Percentiles rank a stretch among this genome's conserved stretches.
These are phyloP conservation scores for Glycine tomentella DNA, from an alignment of 306 rosid genomes.

Conservation along the genomic window DNA sequence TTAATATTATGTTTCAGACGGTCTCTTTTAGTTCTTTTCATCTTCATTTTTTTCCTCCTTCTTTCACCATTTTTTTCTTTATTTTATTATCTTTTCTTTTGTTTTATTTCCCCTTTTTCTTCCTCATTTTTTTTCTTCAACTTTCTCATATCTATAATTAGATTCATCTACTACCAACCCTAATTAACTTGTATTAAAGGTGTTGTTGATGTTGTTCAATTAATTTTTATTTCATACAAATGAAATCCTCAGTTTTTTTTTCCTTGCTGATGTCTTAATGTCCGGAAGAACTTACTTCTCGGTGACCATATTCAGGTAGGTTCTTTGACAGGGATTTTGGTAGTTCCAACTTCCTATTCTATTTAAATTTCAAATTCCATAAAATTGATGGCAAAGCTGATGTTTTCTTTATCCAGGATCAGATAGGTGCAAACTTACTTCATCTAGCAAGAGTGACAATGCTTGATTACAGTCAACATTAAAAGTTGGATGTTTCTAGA, in stretches of 20 bases:
- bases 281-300: conserved; percentile 72
- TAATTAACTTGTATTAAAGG: too few species aligned
- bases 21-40: too few species aligned
- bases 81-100: too few species aligned
- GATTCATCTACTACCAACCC: too few species aligned
- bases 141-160: too few species aligned
- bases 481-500: conserved; percentile 54
- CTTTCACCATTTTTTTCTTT: too few species aligned
- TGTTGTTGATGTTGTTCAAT: too few species aligned
- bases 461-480: conserved; percentile 57
- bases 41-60: too few species aligned
- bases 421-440: conserved; percentile 87
- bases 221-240: conserved; percentile 25
- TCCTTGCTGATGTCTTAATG: conserved; percentile 71
- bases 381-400: conserved; percentile 29
- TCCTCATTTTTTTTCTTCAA: too few species aligned
- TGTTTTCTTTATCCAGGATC: conserved; percentile 43
- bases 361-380: conserved; percentile 32
- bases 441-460: conserved; percentile 72
- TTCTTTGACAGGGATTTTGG: conserved; percentile 36
- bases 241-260: conserved; percentile 14
- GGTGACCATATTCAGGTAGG: conserved; percentile 77
- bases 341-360: conserved; percentile 9
- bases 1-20: too few species aligned
- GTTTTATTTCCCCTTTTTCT: too few species aligned